Conservation (phyloP, 2,329 filamentous ascomycete species). For the Colletotrichum liriopes region DNA sequence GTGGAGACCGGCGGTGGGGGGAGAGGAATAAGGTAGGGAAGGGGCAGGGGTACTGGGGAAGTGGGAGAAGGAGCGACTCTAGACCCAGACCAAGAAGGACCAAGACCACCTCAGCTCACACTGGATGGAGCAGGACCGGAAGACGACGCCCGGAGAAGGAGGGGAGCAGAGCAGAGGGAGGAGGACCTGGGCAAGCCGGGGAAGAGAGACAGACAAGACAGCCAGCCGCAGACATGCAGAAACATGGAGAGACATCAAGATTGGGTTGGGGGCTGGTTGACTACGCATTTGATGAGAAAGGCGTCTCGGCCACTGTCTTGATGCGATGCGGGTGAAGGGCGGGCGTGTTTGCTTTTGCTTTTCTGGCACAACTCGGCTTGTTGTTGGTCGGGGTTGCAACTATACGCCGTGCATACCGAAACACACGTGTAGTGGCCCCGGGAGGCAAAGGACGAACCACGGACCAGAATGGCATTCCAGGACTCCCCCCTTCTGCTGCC, state of each 20-base stretch:
- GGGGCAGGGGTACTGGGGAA: slow-evolving; percentile 1
- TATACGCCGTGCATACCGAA: neutral
- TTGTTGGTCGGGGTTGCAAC: neutral
- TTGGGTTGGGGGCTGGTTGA: neutral
- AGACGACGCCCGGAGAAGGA: slow-evolving; percentile 6
- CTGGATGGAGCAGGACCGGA: neutral
- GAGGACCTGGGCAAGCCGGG: slow-evolving; percentile 16
- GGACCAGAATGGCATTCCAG: slow-evolving; percentile 6
- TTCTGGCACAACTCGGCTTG: neutral
- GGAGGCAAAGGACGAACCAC: slow-evolving; percentile 18
- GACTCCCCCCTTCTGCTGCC: neutral
- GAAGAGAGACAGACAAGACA: slow-evolving; percentile 22
- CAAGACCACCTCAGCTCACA: too few species aligned
- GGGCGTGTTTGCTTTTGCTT: slow-evolving; percentile 6
- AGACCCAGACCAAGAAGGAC: neutral
- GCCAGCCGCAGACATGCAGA: neutral
- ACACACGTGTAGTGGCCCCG: neutral
- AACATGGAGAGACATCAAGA: neutral
- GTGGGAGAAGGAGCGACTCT: neutral
- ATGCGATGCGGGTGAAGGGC: slow-evolving; percentile 6
- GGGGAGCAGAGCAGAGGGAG: neutral
- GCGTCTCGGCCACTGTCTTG: neutral
- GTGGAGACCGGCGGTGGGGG: slow-evolving; percentile 29
- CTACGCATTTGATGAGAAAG: neutral
- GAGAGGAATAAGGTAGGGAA: slow-evolving; percentile 2